Conservation (phyloP, 1,284 basidiomycete species). For the Neonothopanus nambi region DNA sequence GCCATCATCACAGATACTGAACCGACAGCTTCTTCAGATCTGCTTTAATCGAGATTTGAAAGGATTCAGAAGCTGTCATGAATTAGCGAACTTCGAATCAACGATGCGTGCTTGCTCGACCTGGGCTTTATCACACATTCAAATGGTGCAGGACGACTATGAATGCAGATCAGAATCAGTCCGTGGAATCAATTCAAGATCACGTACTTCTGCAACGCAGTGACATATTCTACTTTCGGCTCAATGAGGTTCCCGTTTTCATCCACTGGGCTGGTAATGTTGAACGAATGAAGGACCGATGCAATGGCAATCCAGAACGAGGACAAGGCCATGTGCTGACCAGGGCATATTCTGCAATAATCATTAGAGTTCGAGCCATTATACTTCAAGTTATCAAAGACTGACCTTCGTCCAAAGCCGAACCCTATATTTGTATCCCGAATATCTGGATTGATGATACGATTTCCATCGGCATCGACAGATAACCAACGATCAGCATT, state of each 20-base stretch:
- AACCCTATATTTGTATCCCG: background rate
- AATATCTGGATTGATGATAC: background rate
- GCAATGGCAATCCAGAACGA: constrained; percentile 7
- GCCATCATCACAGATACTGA: too few species aligned
- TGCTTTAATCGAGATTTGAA: too few species aligned
- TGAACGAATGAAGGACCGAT: constrained; percentile 6
- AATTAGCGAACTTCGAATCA: too few species aligned
- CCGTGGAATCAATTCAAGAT: background rate
- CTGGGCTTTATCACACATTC: constrained; percentile 7
- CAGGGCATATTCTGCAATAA: constrained; percentile 8
- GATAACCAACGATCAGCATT: background rate
- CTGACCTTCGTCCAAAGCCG: constrained; percentile 2
- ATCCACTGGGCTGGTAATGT: constrained; percentile 6
- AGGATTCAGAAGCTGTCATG: too few species aligned
- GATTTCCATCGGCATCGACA: background rate
- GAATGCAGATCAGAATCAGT: background rate
- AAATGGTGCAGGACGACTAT: constrained; percentile 1
- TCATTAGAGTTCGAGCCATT: background rate
- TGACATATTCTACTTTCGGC: constrained; percentile 7
- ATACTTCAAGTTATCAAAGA: background rate
- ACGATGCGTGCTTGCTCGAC: background rate
- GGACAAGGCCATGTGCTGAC: too few species aligned
- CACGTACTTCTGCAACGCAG: constrained; percentile 3
- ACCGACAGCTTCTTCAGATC: too few species aligned
- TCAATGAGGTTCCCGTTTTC: constrained; percentile 9